Evolutionary conservation across 768 basidiomycete species (phyloP), one percentile per base, ranked within the genome.

Genomic region (Boletus pseudopeckii): DNA sequence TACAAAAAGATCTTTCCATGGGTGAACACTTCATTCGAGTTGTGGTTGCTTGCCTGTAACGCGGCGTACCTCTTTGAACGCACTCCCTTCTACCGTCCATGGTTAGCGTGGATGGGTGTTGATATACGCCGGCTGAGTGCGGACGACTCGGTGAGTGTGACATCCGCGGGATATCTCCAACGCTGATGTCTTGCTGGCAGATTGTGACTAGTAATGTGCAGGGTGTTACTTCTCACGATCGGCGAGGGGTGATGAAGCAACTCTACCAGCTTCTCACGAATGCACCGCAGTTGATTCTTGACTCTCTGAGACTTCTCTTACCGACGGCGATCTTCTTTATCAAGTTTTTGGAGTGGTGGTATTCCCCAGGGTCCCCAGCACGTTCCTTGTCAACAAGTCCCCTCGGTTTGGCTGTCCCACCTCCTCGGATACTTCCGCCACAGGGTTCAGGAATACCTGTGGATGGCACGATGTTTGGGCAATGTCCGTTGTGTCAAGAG

Each of bases 311-410:
- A 54, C 73, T 90, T 44, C 77, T 91, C 43, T 80, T 94, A 33
- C 96, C 92, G 15, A 89, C 86, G 18, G 87, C 88, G 39, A 93
- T 99, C 54, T 96, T 99, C 71, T 90, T 92, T 67, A 77, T 99
- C 75, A 96, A 94, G 71, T 95, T 98, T 72, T 77, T 97, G 43
- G 94, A 98, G 72, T 99, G 97, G 94, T 99, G 96, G 94, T 98
- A 98, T 66, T 95, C 93, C 5, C 94, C 97, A 20, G 80, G 81
- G 41, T 97, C 92, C 11, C 94, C 89, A 4, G 90, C 89, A 17
- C 82, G 85, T 38, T 82, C 83, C n/a, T 72, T 90, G 49, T 78
- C 83, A 9, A 77, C 77, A 32, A 83, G 82, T 11, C 75, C 72
- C 30, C 78, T 80, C 48, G 88, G 85, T 7, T 89, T 86, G 28